Percentiles rank a stretch among this genome's conserved stretches.
Conservation (phyloP, 2,329 filamentous ascomycete species). For the Exophiala oligosperma region DNA sequence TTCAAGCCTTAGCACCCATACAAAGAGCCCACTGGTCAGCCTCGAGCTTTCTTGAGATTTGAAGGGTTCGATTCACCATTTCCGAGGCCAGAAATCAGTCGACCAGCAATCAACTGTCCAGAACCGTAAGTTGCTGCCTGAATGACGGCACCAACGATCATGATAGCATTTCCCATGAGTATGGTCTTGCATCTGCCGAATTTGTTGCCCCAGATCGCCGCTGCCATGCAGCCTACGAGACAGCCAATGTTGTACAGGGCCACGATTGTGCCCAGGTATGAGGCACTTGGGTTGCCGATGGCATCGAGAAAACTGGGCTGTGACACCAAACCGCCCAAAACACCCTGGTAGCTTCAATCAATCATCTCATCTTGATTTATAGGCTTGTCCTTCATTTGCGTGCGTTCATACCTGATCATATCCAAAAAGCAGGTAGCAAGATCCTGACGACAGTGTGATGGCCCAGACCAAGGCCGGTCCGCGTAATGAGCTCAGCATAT, state of each 20-base stretch:
- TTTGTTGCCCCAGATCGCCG: not conserved
- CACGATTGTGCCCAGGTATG: conserved; percentile 49
- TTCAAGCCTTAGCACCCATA: conserved; percentile 13
- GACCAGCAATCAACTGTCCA: conserved; percentile 14
- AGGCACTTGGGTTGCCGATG: conserved; percentile 35
- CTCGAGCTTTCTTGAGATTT: not conserved
- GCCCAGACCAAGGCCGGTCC: conserved; percentile 14
- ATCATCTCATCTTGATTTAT: not conserved
- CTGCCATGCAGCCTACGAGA: conserved; percentile 34
- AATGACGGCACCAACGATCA: conserved; percentile 38
- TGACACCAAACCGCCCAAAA: conserved; percentile 51
- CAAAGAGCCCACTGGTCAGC: not conserved
- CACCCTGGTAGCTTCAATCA: conserved; percentile 7
- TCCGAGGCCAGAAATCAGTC: conserved; percentile 7
- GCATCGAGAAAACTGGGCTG: conserved; percentile 46
- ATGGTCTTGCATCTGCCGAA: conserved; percentile 35
- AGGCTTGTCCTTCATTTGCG: not conserved
- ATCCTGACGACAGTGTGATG: conserved; percentile 20
- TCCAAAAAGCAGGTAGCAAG: conserved; percentile 31
- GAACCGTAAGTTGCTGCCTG: not conserved
- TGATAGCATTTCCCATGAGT: conserved; percentile 58
- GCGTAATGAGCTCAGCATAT: conserved; percentile 5
- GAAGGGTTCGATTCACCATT: conserved; percentile 2
- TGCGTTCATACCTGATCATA: conserved; percentile 28
- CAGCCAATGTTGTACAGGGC: conserved; percentile 50